Evolutionary conservation across 768 basidiomycete genomes (phyloP).

Genomic region (Artomyces pyxidatus): DNA sequence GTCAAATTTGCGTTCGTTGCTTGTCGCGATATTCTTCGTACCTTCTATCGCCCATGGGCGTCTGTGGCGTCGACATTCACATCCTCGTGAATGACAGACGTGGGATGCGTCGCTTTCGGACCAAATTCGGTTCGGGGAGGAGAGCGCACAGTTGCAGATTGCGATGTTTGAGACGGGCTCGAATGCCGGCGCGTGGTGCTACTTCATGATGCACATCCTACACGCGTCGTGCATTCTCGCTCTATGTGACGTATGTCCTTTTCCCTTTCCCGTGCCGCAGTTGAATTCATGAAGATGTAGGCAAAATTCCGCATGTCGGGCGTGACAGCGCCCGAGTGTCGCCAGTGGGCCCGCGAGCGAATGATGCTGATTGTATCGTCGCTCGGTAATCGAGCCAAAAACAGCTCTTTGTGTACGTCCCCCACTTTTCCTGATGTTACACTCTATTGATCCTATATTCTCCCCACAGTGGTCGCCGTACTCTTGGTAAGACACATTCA

Average conservation of each 20-base stretch:
- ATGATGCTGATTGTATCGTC: conserved; percentile 31
- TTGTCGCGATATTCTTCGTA: not conserved
- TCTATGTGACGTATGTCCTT: conserved; percentile 47
- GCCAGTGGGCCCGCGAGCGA: conserved; percentile 31
- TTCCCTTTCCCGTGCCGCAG: not conserved
- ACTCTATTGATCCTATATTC: conserved; percentile 35
- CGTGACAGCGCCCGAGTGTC: conserved; percentile 9
- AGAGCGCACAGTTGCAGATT: conserved; percentile 59
- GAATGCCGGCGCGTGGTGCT: conserved; percentile 77
- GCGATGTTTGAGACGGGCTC: conserved; percentile 76
- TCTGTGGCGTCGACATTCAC: not conserved
- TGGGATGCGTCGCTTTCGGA: conserved; percentile 67
- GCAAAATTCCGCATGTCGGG: not conserved
- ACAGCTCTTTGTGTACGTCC: conserved; percentile 37
- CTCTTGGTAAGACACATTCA: conserved; percentile 49
- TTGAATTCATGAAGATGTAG: not conserved
- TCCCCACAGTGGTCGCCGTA: conserved; percentile 49
- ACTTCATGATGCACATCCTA: conserved; percentile 64
- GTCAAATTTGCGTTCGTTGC: not conserved
- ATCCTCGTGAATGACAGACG: conserved; percentile 34
- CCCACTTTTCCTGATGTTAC: not conserved
- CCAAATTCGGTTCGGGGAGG: conserved; percentile 61
- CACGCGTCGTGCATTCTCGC: conserved; percentile 63
- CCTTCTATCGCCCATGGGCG: not conserved
- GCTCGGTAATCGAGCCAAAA: conserved; percentile 33